Conservation (phyloP, 2,329 filamentous ascomycete genomes). For the Colletotrichum paranaense region DNA sequence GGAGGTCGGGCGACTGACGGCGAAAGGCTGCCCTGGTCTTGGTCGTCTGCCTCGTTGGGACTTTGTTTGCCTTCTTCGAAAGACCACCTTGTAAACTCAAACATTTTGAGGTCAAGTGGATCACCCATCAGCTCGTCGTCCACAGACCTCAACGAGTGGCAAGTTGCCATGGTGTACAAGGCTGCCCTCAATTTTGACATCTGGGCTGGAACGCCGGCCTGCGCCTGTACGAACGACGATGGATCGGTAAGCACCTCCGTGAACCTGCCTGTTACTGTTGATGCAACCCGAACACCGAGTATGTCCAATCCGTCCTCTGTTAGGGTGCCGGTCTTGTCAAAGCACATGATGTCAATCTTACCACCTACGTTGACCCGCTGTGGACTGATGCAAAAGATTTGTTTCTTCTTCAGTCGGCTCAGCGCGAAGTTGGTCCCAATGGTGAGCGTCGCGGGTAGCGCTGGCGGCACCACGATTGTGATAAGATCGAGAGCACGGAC, state of each 20-base stretch:
- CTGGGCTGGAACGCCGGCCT: conserved; percentile 3
- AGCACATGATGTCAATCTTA: conserved; percentile 95
- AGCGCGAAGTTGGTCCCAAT: conserved; percentile 98
- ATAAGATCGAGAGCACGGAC: conserved; percentile 94
- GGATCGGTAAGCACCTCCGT: conserved; percentile 80
- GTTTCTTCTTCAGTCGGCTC: conserved; percentile 83
- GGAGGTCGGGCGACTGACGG: conserved; percentile 93
- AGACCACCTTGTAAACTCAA: conserved; percentile 92
- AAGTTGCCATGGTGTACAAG: conserved; percentile 96
- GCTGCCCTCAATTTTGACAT: conserved; percentile 64
- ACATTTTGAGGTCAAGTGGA: conserved; percentile 97
- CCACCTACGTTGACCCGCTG: conserved; percentile 97
- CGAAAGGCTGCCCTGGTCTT: conserved; percentile 79
- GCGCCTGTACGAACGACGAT: conserved; percentile 61
- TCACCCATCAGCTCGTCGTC: conserved; percentile 93
- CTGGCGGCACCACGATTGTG: conserved; percentile 96
- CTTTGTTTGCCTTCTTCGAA: conserved; percentile 89
- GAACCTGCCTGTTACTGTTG: conserved; percentile 71
- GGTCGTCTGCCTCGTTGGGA: conserved; percentile 72
- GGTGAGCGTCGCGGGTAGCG: conserved; percentile 91
- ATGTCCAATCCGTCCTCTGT: conserved; percentile 97
- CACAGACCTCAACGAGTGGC: conserved; percentile 88
- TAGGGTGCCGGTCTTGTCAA: conserved; percentile 98
- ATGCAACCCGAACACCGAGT: conserved; percentile 84
- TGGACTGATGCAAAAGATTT: conserved; percentile 98